Percentiles rank a stretch among this genome's conserved stretches.
These are phyloP conservation scores for Triticum dicoccoides DNA, from an alignment of 176 grass and related monocot genomes.

Conservation along the genomic window DNA sequence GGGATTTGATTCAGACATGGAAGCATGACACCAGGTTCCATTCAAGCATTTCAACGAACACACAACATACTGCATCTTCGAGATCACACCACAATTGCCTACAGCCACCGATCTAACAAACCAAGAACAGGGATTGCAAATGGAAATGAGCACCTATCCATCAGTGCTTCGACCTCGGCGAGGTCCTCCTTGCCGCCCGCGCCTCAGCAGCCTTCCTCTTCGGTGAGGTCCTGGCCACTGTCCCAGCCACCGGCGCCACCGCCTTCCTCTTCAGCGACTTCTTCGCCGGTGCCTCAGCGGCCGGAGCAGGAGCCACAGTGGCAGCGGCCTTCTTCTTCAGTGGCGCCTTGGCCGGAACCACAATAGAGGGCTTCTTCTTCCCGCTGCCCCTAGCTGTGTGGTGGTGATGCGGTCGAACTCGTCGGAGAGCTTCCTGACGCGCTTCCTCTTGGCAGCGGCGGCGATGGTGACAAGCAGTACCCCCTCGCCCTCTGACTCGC, in stretches of 20 bases:
- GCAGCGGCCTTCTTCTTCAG: constrained; percentile 26
- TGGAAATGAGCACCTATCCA: too few species aligned
- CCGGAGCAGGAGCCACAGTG: too few species aligned
- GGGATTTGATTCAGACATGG: too few species aligned
- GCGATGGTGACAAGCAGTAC: not conserved
- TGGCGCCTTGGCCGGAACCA: constrained; percentile 32
- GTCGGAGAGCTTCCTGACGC: constrained; percentile 49
- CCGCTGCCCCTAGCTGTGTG: constrained; percentile 1
- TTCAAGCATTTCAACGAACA: not conserved
- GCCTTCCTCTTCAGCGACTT: constrained; percentile 20
- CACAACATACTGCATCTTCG: not conserved
- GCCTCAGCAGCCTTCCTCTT: constrained; percentile 9
- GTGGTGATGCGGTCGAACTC: too few species aligned
- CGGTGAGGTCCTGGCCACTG: constrained; percentile 28
- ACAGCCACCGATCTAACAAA: not conserved
- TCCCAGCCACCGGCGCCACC: not conserved
- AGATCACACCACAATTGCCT: not conserved
- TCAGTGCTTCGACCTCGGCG: constrained; percentile 16
- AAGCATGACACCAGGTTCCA: not conserved
- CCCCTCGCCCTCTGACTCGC: constrained; percentile 62
- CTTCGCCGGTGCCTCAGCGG: too few species aligned
- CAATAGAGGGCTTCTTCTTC: constrained; percentile 20
- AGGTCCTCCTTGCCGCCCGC: not conserved
- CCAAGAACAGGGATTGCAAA: not conserved
- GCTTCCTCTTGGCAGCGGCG: constrained; percentile 51